Evolutionary conservation across 345 rosid genomes (phyloP).

Genomic region (Gossypium thurberi): DNA sequence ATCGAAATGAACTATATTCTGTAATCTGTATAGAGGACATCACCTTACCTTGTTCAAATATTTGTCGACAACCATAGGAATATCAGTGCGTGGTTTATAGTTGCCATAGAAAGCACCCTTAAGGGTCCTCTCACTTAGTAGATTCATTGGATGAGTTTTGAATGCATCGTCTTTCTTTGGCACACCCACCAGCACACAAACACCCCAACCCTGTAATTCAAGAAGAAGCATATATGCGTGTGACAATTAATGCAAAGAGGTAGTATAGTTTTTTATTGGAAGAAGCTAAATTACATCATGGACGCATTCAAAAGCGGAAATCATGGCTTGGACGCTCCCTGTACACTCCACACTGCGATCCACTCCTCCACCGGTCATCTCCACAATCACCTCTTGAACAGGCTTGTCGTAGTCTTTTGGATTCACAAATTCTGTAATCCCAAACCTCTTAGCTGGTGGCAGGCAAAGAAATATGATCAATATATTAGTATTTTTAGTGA

Average conservation of each 20-base stretch:
- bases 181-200: slow-evolving; percentile 59
- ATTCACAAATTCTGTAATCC: slow-evolving; percentile 62
- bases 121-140: slow-evolving; percentile 58
- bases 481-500: not conserved
- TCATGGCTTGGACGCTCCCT: slow-evolving; percentile 64
- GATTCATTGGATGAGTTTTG: slow-evolving; percentile 53
- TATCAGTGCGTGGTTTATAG: slow-evolving; percentile 55
- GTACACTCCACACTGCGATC: slow-evolving; percentile 81
- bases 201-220: slow-evolving; percentile 61
- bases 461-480: not conserved
- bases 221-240: not conserved
- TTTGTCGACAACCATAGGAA: slow-evolving; percentile 53
- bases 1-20: no score
- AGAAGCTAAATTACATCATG: slow-evolving; percentile 49
- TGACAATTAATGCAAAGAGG: not conserved
- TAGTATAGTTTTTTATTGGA: not conserved
- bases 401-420: slow-evolving; percentile 65
- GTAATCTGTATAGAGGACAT: not conserved
- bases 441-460: slow-evolving; percentile 55
- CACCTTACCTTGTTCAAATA: slow-evolving; percentile 50
- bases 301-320: slow-evolving; percentile 83
- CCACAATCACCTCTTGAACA: slow-evolving; percentile 70
- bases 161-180: slow-evolving; percentile 55
- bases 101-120: slow-evolving; percentile 70
- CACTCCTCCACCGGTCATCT: slow-evolving; percentile 70